phyloP scores from a whole-genome alignment of 495 filamentous ascomycete species.

The Parathielavia appendiculata region DNA sequence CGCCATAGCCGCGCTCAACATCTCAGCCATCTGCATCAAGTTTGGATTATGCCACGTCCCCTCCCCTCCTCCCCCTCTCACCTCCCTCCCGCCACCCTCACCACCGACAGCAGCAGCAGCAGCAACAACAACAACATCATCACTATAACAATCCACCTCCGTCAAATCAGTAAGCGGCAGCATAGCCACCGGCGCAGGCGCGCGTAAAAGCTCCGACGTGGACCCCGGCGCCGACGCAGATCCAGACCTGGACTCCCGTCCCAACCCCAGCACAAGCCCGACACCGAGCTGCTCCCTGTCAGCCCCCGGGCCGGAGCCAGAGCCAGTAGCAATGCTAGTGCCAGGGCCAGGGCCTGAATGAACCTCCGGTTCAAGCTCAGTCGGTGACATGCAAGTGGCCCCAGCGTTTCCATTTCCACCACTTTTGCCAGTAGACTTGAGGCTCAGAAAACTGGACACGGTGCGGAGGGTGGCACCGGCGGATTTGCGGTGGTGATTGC shows the following conservation, averaged over 20 bases:
- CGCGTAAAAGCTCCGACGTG: neutral
- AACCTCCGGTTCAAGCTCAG: too few species aligned
- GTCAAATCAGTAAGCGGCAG: slow-evolving; percentile 12
- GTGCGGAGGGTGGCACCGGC: slow-evolving; percentile 2
- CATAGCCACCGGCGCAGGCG: slow-evolving; percentile 5
- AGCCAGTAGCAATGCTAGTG: too few species aligned
- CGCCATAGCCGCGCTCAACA: slow-evolving; percentile 34
- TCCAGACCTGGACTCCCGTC: too few species aligned
- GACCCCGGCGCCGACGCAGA: neutral
- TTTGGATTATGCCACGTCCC: slow-evolving; percentile 37
- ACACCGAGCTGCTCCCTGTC: too few species aligned
- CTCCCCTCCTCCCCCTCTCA: neutral
- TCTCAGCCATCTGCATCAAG: slow-evolving; percentile 42
- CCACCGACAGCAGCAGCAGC: neutral
- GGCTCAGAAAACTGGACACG: slow-evolving; percentile 8
- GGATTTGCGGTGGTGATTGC: slow-evolving; percentile 6
- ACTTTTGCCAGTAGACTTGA: neutral
- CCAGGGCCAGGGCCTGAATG: too few species aligned
- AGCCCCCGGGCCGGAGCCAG: too few species aligned
- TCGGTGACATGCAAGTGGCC: too few species aligned
- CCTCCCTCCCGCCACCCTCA: neutral
- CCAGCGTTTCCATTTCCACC: neutral
- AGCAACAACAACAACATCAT: neutral
- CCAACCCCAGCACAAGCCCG: too few species aligned
- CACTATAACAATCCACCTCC: neutral